These are phyloP conservation scores for Cryptococcus floricola DNA, from an alignment of 1,284 basidiomycete genomes.

Conservation along the genomic window DNA sequence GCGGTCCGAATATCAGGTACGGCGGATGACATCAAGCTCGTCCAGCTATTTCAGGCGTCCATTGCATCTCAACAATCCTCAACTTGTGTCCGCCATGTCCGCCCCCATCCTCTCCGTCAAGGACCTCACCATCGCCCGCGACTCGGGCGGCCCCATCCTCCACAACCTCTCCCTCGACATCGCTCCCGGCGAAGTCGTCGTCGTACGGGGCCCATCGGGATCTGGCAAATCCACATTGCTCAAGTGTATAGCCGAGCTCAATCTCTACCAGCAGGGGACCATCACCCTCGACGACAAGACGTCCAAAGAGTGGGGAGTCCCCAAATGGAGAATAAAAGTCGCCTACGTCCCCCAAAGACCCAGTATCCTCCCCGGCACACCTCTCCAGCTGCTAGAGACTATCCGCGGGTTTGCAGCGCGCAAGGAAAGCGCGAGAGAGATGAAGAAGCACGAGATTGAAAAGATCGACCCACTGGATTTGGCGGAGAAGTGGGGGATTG, in stretches of 20 bases:
- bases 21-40: no score
- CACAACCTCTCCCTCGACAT: constrained; percentile 4
- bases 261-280: constrained; percentile 62
- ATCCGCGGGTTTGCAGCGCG: constrained; percentile 54
- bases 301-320: constrained; percentile 55
- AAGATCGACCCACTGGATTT: constrained; percentile 55
- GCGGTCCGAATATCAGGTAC: no score
- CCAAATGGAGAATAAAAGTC: constrained; percentile 68
- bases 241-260: constrained; percentile 76
- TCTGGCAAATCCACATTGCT: constrained; percentile 42
- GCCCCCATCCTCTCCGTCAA: background rate
- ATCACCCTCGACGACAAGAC: constrained; percentile 65
- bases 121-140: background rate
- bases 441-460: constrained; percentile 12
- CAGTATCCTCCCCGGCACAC: constrained; percentile 73
- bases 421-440: background rate
- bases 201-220: constrained; percentile 7
- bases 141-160: constrained; percentile 6
- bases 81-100: background rate
- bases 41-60: no score
- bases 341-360: constrained; percentile 81
- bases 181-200: constrained; percentile 7
- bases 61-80: no score
- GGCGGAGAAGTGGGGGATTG: constrained; percentile 65
- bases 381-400: constrained; percentile 63